These are phyloP conservation scores for Solanum acaule DNA, from an alignment of 257 asterid genomes.

Conservation along the genomic window DNA sequence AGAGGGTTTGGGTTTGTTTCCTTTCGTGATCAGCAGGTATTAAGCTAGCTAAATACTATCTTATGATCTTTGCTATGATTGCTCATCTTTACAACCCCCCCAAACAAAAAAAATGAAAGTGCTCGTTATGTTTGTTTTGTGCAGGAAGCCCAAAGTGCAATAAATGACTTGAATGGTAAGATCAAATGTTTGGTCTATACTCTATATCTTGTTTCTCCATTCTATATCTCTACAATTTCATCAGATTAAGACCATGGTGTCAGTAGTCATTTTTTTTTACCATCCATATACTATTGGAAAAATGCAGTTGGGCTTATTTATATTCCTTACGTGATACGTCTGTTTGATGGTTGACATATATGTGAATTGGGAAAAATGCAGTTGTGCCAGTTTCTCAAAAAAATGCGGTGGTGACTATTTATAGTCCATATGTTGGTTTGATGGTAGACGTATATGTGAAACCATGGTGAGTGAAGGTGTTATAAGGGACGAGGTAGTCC, in stretches of 20 bases:
- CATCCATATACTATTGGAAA: background rate
- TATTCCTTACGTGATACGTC: background rate
- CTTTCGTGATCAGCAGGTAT: slow-evolving; percentile 76
- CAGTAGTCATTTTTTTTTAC: background rate
- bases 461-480: background rate
- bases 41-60: background rate
- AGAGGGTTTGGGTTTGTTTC: slow-evolving; percentile 93
- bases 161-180: slow-evolving; percentile 76
- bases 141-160: slow-evolving; percentile 84
- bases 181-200: background rate
- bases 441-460: background rate
- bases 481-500: background rate
- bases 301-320: background rate
- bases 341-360: background rate
- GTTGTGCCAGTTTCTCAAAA: background rate
- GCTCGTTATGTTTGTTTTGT: background rate
- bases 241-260: background rate
- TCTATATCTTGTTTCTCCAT: background rate
- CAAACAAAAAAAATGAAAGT: background rate
- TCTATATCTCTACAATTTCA: background rate
- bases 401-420: background rate
- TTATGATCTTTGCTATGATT: background rate
- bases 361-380: background rate
- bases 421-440: background rate
- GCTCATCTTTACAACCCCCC: background rate